Evolutionary conservation across 805 yeast genomes (phyloP), one percentile per base, ranked within the genome.

Genomic region (Myxozyma udenii): DNA sequence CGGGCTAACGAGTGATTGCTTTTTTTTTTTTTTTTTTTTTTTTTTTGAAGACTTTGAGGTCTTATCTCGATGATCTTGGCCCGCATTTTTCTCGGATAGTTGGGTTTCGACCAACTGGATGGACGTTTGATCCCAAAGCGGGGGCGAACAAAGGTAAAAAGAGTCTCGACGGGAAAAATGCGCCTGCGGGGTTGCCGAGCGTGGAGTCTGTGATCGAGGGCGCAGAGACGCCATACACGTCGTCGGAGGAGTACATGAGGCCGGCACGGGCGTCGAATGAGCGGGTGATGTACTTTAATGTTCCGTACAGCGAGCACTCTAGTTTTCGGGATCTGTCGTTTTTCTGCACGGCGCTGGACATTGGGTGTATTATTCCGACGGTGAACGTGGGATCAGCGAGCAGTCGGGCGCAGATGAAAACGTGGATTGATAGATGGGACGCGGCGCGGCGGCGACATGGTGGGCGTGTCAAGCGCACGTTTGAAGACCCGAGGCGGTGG

Each of bases 261-360:
- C 60, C 61, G n/a, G 51, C 57, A n/a, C 60, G 62, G 7, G 63
- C 61, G 22, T 61, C 64, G 19, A 58, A 38, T 12, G 50, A 42
- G 23, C 37, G 39, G 32, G 46, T 43, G 14, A 46, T 56, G 48
- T 48, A 51, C 16, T 61, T 56, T 35, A 48, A 51, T 23, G 78
- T 90, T 1, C 98, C 98, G 0, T 93, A 93, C 64, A 84, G 95
- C 63, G 98, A 93, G 64, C 98, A 93, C 69, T 87, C 96, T 9
- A 87, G 95, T 51, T 91, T 82, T 62, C 71, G 85, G 35, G 98
- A 93, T 62, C 72, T 93, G 35, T 74, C 83, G 11, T 74, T 76
- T 48, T 87, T 91, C 64, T 78, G 84, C 21, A 70, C 77, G 1
- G 68, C 75, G 21, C 60, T 87, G 37, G 66, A 75, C 5, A 76